These are phyloP conservation scores for Eucalyptus pauciflora DNA, from an alignment of 345 rosid genomes.

Conservation along the genomic window DNA sequence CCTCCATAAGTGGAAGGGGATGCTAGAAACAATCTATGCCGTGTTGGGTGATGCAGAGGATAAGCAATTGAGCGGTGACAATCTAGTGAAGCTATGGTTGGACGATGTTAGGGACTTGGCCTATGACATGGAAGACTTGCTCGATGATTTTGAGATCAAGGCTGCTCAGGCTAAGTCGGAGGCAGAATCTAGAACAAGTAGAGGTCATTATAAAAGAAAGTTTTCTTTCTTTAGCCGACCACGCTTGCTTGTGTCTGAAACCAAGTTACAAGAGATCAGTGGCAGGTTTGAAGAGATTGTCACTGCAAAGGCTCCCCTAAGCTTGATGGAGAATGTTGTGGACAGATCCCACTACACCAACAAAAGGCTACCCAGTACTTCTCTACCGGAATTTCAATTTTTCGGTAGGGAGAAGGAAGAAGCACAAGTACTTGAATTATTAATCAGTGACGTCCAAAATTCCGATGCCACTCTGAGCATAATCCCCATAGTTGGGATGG, in stretches of 20 bases:
- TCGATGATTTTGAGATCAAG: not conserved
- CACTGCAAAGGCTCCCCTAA: accelerated
- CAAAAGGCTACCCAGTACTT: too few relatives aligned
- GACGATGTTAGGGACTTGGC: not conserved
- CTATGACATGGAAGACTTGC: not conserved
- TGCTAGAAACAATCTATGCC: not conserved
- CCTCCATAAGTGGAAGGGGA: not conserved
- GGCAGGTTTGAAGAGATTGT: not conserved
- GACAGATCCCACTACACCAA: too few relatives aligned
- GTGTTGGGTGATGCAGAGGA: not conserved
- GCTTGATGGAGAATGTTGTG: accelerated
- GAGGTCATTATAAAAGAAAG: not conserved
- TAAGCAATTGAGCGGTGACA: accelerated
- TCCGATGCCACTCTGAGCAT: too few relatives aligned
- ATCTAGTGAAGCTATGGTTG: not conserved
- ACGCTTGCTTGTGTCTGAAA: accelerated
- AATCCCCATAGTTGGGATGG: too few relatives aligned
- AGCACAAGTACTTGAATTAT: too few relatives aligned
- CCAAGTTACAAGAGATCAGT: accelerated
- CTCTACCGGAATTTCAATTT: too few relatives aligned
- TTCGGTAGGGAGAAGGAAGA: too few relatives aligned
- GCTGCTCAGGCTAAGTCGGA: accelerated
- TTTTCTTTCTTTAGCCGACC: accelerated
- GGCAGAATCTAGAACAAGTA: accelerated
- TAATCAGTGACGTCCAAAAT: too few relatives aligned